A percentile compares a stretch with the other conserved stretches of the same genome.
phyloP scores from a whole-genome alignment of 495 filamentous ascomycete species.

The Chaetomium fimeti region DNA sequence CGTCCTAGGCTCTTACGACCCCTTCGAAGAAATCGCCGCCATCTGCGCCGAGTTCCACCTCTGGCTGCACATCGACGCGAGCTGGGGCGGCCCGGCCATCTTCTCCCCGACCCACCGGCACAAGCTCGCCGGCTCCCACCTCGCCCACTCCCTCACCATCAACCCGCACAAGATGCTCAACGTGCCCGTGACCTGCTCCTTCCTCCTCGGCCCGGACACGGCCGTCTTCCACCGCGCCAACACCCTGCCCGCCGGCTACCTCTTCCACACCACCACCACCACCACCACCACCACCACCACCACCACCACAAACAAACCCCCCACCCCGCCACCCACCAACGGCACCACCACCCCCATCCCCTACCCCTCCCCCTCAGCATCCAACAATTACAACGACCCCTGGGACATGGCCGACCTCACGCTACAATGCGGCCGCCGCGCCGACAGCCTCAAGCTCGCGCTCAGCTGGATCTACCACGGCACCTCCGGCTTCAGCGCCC shows the following conservation, averaged over 20 bases:
- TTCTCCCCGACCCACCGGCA: slow-evolving; percentile 66
- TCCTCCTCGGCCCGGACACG: slow-evolving; percentile 75
- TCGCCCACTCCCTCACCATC: slow-evolving; percentile 76
- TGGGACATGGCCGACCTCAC: slow-evolving; percentile 95
- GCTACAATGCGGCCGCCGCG: slow-evolving; percentile 85
- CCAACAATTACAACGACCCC: background rate
- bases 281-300: slow-evolving; percentile 17
- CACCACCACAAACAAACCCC: too few species aligned
- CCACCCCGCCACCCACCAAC: slow-evolving; percentile 3
- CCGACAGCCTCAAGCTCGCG: slow-evolving; percentile 82
- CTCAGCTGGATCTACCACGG: slow-evolving; percentile 90
- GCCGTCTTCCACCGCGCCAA: slow-evolving; percentile 75
- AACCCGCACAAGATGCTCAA: slow-evolving; percentile 98
- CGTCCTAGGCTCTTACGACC: slow-evolving; percentile 86
- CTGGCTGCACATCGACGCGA: slow-evolving; percentile 90
- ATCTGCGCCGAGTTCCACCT: slow-evolving; percentile 70
- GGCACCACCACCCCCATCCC: slow-evolving; percentile 6
- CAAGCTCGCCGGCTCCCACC: slow-evolving; percentile 66
- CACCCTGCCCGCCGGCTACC: slow-evolving; percentile 80
- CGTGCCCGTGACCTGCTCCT: slow-evolving; percentile 85
- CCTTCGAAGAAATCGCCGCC: slow-evolving; percentile 65
- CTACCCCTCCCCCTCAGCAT: background rate
- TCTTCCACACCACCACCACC: slow-evolving; percentile 65
- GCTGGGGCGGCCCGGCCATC: slow-evolving; percentile 82
- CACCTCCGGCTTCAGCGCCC: slow-evolving; percentile 50